A percentile compares a stretch with the other conserved stretches of the same genome.
These are phyloP conservation scores for Protea cynaroides DNA, from an alignment of 164 flowering plant species.

Conservation along the genomic window DNA sequence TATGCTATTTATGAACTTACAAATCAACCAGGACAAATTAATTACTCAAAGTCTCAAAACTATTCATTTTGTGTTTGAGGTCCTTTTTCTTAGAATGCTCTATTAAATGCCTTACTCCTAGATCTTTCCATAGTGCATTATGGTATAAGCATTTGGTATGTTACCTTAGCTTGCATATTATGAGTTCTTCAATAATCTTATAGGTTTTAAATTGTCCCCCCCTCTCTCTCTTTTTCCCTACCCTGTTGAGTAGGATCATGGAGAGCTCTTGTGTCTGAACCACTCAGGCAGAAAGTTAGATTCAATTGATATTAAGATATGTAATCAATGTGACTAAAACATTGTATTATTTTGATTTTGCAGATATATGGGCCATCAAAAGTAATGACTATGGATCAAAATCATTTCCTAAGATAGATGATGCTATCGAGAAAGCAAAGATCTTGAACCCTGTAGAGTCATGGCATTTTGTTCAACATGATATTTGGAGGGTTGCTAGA, in stretches of 20 bases:
- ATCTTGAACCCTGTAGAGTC: constrained; percentile 35
- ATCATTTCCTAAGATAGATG: too few relatives aligned
- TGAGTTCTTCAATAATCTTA: neutral
- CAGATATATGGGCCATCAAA: too few relatives aligned
- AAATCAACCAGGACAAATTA: too few relatives aligned
- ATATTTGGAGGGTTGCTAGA: constrained; percentile 71
- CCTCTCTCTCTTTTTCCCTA: neutral
- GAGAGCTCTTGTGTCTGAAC: neutral
- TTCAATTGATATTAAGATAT: neutral
- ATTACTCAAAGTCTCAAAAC: constrained; percentile 13
- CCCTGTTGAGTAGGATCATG: too few relatives aligned
- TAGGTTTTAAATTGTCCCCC: neutral
- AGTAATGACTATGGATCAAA: too few relatives aligned
- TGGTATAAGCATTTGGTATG: constrained; percentile 85
- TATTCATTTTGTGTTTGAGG: too few relatives aligned
- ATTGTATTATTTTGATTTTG: too few relatives aligned
- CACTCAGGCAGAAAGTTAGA: neutral
- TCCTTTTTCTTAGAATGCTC: too few relatives aligned
- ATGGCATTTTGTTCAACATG: constrained; percentile 58
- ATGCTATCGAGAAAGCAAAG: too few relatives aligned
- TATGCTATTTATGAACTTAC: too few relatives aligned
- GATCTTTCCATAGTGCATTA: neutral
- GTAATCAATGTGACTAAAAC: neutral
- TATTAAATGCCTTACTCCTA: constrained; percentile 6
- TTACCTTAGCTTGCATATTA: constrained; percentile 1